Percentiles rank a stretch among this genome's conserved stretches.
Evolutionary conservation across 2,329 filamentous ascomycete species (phyloP).

Genomic region (Penicillium polonicum): DNA sequence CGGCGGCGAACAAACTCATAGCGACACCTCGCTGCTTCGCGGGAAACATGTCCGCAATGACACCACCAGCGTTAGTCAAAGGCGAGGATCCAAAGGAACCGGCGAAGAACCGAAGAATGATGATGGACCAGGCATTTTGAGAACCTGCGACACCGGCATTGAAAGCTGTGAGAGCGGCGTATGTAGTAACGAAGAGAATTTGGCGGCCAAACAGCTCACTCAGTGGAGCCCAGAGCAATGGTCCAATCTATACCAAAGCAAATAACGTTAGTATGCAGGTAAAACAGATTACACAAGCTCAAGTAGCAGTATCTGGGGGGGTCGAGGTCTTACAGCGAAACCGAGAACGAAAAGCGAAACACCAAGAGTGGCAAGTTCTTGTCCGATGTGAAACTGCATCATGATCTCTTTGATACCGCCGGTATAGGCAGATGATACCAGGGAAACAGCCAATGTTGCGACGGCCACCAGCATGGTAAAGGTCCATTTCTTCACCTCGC

Average conservation of each 20-base stretch:
- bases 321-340: slow-evolving; percentile 41
- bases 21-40: slow-evolving; percentile 55
- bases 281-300: background rate
- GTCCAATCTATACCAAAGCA: slow-evolving; percentile 50
- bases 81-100: slow-evolving; percentile 60
- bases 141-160: slow-evolving; percentile 58
- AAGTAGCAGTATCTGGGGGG: background rate
- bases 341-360: slow-evolving; percentile 65
- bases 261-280: background rate
- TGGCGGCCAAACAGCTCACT: slow-evolving; percentile 64
- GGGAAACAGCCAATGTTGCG: slow-evolving; percentile 66
- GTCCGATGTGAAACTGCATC: slow-evolving; percentile 52
- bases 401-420: slow-evolving; percentile 47
- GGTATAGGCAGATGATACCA: slow-evolving; percentile 61
- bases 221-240: slow-evolving; percentile 65
- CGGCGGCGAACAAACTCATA: slow-evolving; percentile 63
- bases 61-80: slow-evolving; percentile 43
- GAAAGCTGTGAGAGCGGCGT: slow-evolving; percentile 57
- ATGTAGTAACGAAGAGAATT: slow-evolving; percentile 53
- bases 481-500: slow-evolving; percentile 60
- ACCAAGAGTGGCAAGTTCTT: slow-evolving; percentile 59
- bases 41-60: slow-evolving; percentile 60
- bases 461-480: slow-evolving; percentile 64
- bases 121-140: slow-evolving; percentile 56
- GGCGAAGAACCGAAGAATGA: slow-evolving; percentile 65